Evolutionary conservation across 176 grass and related monocot genomes (phyloP).

Genomic region (Rhynchospora tenuis): DNA sequence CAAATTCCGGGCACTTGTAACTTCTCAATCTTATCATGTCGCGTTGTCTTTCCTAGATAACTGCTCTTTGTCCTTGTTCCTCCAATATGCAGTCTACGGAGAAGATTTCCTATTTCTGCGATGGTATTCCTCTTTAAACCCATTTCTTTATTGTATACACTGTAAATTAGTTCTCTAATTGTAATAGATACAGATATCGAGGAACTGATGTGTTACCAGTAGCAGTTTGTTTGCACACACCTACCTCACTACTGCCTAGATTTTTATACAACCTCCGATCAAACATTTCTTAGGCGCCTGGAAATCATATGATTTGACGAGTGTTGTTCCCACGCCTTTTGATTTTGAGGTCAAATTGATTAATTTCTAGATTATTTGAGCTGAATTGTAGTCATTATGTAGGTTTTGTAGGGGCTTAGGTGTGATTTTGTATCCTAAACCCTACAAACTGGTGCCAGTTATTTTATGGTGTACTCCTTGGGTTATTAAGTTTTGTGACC

Average conservation of each 20-base stretch:
- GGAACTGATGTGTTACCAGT: neutral
- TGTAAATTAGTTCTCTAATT: neutral
- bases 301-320: neutral
- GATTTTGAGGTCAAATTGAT: neutral
- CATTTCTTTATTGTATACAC: neutral
- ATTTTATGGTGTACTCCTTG: neutral
- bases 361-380: neutral
- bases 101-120: conserved; percentile 94
- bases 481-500: neutral
- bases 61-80: neutral
- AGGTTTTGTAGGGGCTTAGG: neutral
- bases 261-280: neutral
- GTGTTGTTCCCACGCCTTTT: neutral
- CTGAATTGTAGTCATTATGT: neutral
- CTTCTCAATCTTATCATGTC: neutral
- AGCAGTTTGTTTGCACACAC: neutral
- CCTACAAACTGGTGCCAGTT: neutral
- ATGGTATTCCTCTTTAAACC: conserved; percentile 39
- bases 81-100: conserved; percentile 70
- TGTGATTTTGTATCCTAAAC: neutral
- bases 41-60: conserved; percentile 1
- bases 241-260: neutral
- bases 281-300: neutral
- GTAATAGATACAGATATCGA: neutral
- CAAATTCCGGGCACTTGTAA: too few relatives aligned